Conservation (phyloP, 2,329 filamentous ascomycete species). For the Cladosporium sp. region DNA sequence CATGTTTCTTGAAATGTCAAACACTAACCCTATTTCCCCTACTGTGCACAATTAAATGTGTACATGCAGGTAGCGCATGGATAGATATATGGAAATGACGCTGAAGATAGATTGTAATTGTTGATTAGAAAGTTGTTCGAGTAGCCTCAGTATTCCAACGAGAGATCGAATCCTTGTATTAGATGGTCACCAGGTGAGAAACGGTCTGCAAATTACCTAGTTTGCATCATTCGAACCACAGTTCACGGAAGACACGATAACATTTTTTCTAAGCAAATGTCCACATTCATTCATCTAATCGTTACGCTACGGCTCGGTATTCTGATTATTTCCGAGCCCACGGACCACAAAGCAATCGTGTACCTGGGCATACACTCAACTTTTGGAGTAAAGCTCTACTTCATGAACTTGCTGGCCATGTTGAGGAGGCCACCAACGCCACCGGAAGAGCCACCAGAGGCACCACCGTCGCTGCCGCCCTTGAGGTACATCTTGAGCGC, state of each 20-base stretch:
- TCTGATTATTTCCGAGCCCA: not conserved
- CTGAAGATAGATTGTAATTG: too few species aligned
- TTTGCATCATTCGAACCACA: too few species aligned
- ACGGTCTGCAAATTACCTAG: too few species aligned
- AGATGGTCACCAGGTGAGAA: too few species aligned
- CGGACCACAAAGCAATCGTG: not conserved
- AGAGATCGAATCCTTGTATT: too few species aligned
- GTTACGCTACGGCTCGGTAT: not conserved
- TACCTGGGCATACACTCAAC: not conserved
- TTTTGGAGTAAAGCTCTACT: not conserved
- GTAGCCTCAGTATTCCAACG: too few species aligned
- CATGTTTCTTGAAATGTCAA: too few species aligned
- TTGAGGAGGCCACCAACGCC: slow-evolving; percentile 53
- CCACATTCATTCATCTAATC: not conserved
- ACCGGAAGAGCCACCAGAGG: slow-evolving; percentile 45
- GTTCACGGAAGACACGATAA: not conserved
- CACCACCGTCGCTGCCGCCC: slow-evolving; percentile 56
- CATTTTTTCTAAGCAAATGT: not conserved
- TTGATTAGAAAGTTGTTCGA: too few species aligned
- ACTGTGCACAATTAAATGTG: too few species aligned
- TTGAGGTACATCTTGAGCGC: slow-evolving; percentile 91
- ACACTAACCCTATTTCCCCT: too few species aligned
- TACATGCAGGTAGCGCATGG: too few species aligned
- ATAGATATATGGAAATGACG: too few species aligned
- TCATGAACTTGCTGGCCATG: slow-evolving; percentile 62